Evolutionary conservation across 768 basidiomycete genomes (phyloP).

Genomic region (Podaxis sp.): DNA sequence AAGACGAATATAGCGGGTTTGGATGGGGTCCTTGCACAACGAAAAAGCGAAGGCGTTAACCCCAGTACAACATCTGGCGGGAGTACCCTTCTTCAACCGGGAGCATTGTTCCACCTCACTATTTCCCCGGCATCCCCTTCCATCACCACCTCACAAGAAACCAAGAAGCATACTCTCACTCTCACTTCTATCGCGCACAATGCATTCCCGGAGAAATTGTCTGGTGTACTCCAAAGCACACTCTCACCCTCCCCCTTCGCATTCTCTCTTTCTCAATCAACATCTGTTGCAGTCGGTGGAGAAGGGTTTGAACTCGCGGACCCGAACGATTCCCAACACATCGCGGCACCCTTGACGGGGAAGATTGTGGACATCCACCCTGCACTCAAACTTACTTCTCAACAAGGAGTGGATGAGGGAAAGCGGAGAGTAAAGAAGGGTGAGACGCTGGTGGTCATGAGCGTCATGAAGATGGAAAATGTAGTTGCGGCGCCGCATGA

Average conservation of each 20-base stretch:
- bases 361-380: constrained; percentile 33
- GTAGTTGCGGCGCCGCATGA: constrained; percentile 24
- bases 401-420: not conserved
- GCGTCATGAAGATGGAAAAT: constrained; percentile 41
- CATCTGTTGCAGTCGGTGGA: constrained; percentile 21
- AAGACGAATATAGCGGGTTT: not conserved
- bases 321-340: constrained; percentile 25
- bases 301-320: constrained; percentile 30
- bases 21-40: not conserved
- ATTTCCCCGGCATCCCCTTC: constrained; percentile 8
- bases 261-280: constrained; percentile 29
- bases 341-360: constrained; percentile 30
- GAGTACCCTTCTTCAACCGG: constrained; percentile 26
- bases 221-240: constrained; percentile 29
- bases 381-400: constrained; percentile 17
- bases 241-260: constrained; percentile 23
- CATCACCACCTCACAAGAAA: not conserved
- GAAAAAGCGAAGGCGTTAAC: not conserved
- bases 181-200: constrained; percentile 30
- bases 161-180: constrained; percentile 26
- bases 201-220: constrained; percentile 29
- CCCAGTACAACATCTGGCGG: not conserved
- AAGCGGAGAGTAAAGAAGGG: constrained; percentile 24
- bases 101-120: constrained; percentile 29
- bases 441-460: constrained; percentile 28